Evolutionary conservation across 768 basidiomycete genomes (phyloP).

Genomic region (Mycena capillaripes): DNA sequence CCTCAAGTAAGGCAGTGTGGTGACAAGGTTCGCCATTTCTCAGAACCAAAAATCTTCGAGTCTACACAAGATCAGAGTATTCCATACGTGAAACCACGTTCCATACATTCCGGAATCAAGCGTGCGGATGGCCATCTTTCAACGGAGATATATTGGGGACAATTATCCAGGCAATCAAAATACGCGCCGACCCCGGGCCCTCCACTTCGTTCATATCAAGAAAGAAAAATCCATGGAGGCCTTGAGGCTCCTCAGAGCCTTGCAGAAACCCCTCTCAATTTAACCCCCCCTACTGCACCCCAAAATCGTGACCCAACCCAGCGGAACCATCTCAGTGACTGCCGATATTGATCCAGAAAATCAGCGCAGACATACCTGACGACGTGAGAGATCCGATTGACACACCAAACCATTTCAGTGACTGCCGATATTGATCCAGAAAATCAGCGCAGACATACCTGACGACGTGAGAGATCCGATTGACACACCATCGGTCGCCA

Average conservation of each 20-base stretch:
- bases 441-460: not conserved
- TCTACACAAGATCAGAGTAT: constrained; percentile 10
- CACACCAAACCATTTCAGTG: not conserved
- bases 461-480: not conserved
- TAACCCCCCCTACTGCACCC: not conserved
- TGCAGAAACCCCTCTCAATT: not conserved
- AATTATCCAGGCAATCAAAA: not conserved
- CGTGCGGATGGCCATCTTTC: not conserved
- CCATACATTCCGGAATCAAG: not conserved
- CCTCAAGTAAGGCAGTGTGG: not conserved
- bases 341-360: not conserved
- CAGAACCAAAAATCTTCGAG: not conserved
- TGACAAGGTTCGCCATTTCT: not conserved
- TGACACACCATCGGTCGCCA: not conserved
- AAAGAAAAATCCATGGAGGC: not conserved
- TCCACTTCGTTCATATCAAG: constrained; percentile 5
- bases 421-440: not conserved
- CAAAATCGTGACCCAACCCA: too few relatives aligned
- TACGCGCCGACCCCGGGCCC: not conserved
- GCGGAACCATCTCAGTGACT: not conserved
- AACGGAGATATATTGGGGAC: constrained; percentile 12
- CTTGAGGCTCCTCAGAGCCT: not conserved
- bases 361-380: not conserved
- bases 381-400: not conserved
- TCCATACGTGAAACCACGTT: not conserved